These are phyloP conservation scores for Yamadazyma blattariae DNA, from an alignment of 1,139 yeast genomes.

Conservation along the genomic window DNA sequence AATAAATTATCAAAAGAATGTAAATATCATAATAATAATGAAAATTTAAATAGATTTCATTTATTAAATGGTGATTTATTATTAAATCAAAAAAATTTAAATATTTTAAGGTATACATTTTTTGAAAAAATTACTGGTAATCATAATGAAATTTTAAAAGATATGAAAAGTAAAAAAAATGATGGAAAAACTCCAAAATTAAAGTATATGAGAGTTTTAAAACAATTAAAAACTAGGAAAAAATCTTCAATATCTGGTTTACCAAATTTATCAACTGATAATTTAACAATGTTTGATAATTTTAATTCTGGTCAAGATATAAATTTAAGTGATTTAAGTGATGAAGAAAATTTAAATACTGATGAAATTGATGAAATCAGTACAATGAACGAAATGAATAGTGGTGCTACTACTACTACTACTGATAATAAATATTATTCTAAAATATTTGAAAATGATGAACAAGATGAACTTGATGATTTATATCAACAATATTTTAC, in stretches of 20 bases:
- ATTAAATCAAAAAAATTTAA: slow-evolving; percentile 19
- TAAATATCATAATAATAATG: slow-evolving; percentile 18
- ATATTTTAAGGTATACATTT: slow-evolving; percentile 25
- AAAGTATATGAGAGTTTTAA: slow-evolving; percentile 15
- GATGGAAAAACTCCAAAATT: slow-evolving; percentile 15
- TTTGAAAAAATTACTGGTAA: slow-evolving; percentile 20
- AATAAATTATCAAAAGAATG: slow-evolving; percentile 9
- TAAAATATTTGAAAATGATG: neutral
- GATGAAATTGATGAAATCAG: too few relatives aligned
- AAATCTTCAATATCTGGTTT: slow-evolving; percentile 7
- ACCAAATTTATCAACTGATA: slow-evolving; percentile 10
- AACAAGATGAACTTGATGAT: slow-evolving; percentile 5
- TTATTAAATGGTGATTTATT: slow-evolving; percentile 13
- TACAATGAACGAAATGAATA: neutral
- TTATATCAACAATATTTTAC: slow-evolving; percentile 8
- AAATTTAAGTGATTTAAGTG: neutral
- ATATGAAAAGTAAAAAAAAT: slow-evolving; percentile 8
- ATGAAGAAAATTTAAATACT: neutral
- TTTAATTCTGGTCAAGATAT: slow-evolving; percentile 3
- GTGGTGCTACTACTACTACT: too few relatives aligned
- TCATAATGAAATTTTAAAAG: slow-evolving; percentile 10
- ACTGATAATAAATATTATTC: neutral
- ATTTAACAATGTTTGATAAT: slow-evolving; percentile 7
- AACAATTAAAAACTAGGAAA: slow-evolving; percentile 8
- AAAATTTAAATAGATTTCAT: slow-evolving; percentile 16